Percentiles rank a stretch among this genome's conserved stretches.
Evolutionary conservation across 2,329 filamentous ascomycete genomes (phyloP).

Genomic region (Sarocladium strictum): DNA sequence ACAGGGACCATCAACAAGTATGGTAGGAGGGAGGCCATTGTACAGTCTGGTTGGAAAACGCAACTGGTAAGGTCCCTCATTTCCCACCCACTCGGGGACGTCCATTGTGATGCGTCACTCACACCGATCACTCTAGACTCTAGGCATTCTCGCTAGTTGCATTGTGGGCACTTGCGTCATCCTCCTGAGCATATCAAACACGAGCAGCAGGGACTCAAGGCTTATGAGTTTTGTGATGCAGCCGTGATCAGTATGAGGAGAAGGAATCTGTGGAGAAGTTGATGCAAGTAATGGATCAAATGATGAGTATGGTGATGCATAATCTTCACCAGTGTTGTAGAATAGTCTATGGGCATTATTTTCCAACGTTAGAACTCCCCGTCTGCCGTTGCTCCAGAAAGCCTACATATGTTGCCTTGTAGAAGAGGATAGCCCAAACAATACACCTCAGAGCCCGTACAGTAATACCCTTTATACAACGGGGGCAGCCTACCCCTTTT

Average conservation of each 20-base stretch:
- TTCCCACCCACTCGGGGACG: neutral
- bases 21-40: conserved; percentile 69
- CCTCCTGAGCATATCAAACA: conserved; percentile 40
- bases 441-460: no score
- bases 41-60: conserved; percentile 91
- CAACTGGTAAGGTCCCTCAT: conserved; percentile 62
- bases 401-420: no score
- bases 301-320: no score
- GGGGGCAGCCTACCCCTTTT: conserved; percentile 8
- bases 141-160: conserved; percentile 53
- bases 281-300: no score
- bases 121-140: conserved; percentile 37
- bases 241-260: neutral
- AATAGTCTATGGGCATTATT: no score
- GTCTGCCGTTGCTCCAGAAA: no score
- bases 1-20: conserved; percentile 71
- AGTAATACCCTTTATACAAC: neutral
- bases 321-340: no score
- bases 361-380: no score
- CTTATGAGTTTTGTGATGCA: neutral
- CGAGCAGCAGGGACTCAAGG: neutral
- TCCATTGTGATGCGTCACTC: neutral
- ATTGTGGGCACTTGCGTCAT: conserved; percentile 63
- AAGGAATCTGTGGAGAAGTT: no score
- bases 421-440: no score